These are phyloP conservation scores for Lachancea waltii DNA, from an alignment of 805 yeast species.

Conservation along the genomic window DNA sequence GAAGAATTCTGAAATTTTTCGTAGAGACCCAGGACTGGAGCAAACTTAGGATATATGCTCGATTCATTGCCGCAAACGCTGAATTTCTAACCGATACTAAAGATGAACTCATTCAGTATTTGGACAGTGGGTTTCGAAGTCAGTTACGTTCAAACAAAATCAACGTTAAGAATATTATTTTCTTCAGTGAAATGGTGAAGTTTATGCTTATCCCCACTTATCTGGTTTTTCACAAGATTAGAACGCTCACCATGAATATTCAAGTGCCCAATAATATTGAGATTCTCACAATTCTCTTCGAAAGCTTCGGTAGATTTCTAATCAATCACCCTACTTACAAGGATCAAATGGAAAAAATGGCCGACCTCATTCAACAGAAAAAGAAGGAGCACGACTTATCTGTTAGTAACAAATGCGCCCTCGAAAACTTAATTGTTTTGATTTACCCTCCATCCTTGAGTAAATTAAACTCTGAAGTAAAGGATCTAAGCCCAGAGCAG, in stretches of 20 bases:
- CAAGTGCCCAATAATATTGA: slow-evolving; percentile 58
- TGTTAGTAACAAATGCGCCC: slow-evolving; percentile 49
- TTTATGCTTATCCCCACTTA: slow-evolving; percentile 68
- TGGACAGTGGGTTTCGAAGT: slow-evolving; percentile 56
- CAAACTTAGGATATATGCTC: slow-evolving; percentile 46
- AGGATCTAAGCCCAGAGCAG: slow-evolving; percentile 38
- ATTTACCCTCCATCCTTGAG: slow-evolving; percentile 50
- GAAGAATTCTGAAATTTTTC: slow-evolving; percentile 52
- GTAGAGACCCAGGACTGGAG: slow-evolving; percentile 42
- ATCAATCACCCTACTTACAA: slow-evolving; percentile 50
- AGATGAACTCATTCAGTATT: slow-evolving; percentile 44
- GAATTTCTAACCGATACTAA: slow-evolving; percentile 43
- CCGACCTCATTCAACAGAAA: slow-evolving; percentile 46
- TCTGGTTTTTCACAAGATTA: slow-evolving; percentile 65
- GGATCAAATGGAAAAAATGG: slow-evolving; percentile 56
- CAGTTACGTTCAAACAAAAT: slow-evolving; percentile 49
- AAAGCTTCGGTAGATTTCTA: slow-evolving; percentile 63
- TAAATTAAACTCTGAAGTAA: slow-evolving; percentile 24
- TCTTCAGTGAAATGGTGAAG: slow-evolving; percentile 69
- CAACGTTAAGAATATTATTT: slow-evolving; percentile 51
- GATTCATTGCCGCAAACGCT: slow-evolving; percentile 62
- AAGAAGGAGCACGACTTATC: slow-evolving; percentile 45
- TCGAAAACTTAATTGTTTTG: slow-evolving; percentile 48
- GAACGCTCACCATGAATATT: slow-evolving; percentile 48
- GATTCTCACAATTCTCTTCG: slow-evolving; percentile 62